These are phyloP conservation scores for Limnomonas spitsbergensis DNA, from an alignment of 139 green algal genomes.

Conservation along the genomic window DNA sequence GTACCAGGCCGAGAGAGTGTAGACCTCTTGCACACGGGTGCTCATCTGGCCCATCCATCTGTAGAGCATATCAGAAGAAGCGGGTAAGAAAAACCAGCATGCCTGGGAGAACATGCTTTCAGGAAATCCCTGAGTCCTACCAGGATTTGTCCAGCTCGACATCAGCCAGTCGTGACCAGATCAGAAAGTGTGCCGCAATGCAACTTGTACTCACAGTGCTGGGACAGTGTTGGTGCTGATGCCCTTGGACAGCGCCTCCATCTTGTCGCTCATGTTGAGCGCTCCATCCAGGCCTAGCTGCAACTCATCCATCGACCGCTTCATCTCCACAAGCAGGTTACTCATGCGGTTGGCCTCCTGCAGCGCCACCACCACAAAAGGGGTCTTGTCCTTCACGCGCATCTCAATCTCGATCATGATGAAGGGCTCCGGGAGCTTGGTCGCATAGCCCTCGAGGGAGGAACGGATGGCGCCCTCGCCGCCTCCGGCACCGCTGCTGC, in stretches of 20 bases:
- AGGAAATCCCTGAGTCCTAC: too few relatives aligned
- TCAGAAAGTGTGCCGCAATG: too few relatives aligned
- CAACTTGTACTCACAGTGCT: conserved; percentile 26
- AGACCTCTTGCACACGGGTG: conserved; percentile 78
- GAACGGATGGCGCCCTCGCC: conserved; percentile 55
- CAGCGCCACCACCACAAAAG: conserved; percentile 79
- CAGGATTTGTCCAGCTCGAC: too few relatives aligned
- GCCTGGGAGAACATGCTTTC: not conserved
- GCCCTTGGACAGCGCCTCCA: conserved; percentile 71
- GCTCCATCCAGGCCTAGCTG: conserved; percentile 79
- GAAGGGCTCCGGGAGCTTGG: conserved; percentile 69
- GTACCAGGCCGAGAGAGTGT: conserved; percentile 68
- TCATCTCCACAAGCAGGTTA: conserved; percentile 74
- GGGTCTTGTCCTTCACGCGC: conserved; percentile 75
- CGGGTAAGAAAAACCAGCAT: not conserved
- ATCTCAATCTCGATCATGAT: conserved; percentile 83
- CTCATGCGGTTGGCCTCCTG: conserved; percentile 80
- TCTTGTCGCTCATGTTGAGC: conserved; percentile 83
- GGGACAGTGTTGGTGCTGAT: conserved; percentile 73
- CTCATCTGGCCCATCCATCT: conserved; percentile 76
- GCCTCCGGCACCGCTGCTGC: conserved; percentile 43
- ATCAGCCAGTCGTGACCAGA: too few relatives aligned
- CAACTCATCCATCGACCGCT: conserved; percentile 78
- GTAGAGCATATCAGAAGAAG: not conserved
- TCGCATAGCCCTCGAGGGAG: conserved; percentile 60